Evolutionary conservation across 2,329 filamentous ascomycete genomes (phyloP).

Genomic region (Scorias spongiosa): DNA sequence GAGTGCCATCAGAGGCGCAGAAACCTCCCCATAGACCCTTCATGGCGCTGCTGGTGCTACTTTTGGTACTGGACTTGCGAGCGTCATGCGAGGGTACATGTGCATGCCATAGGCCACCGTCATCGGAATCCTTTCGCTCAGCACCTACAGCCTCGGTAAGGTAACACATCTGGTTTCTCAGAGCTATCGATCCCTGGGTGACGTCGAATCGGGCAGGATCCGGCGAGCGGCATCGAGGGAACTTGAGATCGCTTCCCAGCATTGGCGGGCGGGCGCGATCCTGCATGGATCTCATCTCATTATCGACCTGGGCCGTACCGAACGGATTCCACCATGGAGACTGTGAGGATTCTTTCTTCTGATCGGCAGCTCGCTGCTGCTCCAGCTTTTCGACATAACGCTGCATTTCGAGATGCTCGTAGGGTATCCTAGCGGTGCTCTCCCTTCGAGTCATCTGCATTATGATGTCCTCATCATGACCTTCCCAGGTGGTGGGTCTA

Average conservation of each 20-base stretch:
- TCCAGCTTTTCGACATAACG: conserved; percentile 55
- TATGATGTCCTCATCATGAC: conserved; percentile 24
- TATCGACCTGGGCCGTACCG: conserved; percentile 21
- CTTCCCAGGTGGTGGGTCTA: conserved; percentile 23
- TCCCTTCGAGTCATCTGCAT: conserved; percentile 32
- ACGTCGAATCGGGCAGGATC: conserved; percentile 73
- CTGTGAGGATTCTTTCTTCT: conserved; percentile 11
- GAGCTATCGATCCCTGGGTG: conserved; percentile 44
- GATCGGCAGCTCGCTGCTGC: conserved; percentile 30
- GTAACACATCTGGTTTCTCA: conserved; percentile 34
- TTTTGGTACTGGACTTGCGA: conserved; percentile 6
- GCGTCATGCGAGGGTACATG: conserved; percentile 2
- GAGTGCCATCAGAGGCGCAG: conserved; percentile 33
- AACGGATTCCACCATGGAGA: conserved; percentile 26
- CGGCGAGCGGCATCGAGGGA: conserved; percentile 70
- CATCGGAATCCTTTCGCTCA: conserved; percentile 27
- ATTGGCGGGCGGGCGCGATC: conserved; percentile 61
- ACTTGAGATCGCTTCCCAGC: conserved; percentile 67
- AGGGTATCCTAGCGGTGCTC: conserved; percentile 48
- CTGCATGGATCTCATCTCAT: conserved; percentile 37
- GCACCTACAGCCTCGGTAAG: conserved; percentile 35
- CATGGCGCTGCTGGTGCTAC: conserved; percentile 4
- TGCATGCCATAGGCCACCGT: conserved; percentile 43
- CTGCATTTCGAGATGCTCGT: conserved; percentile 71
- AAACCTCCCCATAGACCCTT: conserved; percentile 64